These are phyloP conservation scores for Kalmanozyma brasiliensis DNA, from an alignment of 1,284 basidiomycete genomes.

Conservation along the genomic window DNA sequence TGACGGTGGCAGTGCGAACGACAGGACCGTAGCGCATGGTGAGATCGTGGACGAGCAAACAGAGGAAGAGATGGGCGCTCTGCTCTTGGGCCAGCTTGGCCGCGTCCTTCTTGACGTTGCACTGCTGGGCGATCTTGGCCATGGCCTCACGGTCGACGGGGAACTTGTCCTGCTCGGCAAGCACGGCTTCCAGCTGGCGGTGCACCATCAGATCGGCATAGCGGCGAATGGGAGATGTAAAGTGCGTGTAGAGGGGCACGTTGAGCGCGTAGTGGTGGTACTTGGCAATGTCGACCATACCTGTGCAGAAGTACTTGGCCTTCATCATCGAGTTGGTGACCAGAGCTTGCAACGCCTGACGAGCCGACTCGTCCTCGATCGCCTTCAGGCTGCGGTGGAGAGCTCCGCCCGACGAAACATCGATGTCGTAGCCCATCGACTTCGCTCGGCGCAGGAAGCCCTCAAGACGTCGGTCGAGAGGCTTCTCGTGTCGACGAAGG, in stretches of 20 bases:
- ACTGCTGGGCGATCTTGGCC: slow-evolving; percentile 87
- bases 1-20: slow-evolving; percentile 84
- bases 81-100: slow-evolving; percentile 93
- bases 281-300: slow-evolving; percentile 98
- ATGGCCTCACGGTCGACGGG: slow-evolving; percentile 96
- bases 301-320: slow-evolving; percentile 97
- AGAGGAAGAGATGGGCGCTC: slow-evolving; percentile 92
- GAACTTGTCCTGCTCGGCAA: slow-evolving; percentile 82
- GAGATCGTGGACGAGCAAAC: slow-evolving; percentile 89
- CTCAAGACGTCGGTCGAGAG: slow-evolving; percentile 77
- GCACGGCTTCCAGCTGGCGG: slow-evolving; percentile 91
- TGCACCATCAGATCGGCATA: slow-evolving; percentile 97
- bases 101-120: slow-evolving; percentile 82
- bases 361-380: slow-evolving; percentile 73
- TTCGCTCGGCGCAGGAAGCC: slow-evolving; percentile 71
- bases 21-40: slow-evolving; percentile 95
- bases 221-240: slow-evolving; percentile 73
- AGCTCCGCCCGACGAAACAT: slow-evolving; percentile 80
- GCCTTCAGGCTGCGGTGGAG: slow-evolving; percentile 84
- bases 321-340: slow-evolving; percentile 88
- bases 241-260: slow-evolving; percentile 93
- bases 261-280: slow-evolving; percentile 93
- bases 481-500: slow-evolving; percentile 90
- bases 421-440: slow-evolving; percentile 80
- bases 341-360: slow-evolving; percentile 81